These are phyloP conservation scores for Dimargaris verticillata DNA, from an alignment of 192 early-diverging fungal genomes.

Conservation along the genomic window DNA sequence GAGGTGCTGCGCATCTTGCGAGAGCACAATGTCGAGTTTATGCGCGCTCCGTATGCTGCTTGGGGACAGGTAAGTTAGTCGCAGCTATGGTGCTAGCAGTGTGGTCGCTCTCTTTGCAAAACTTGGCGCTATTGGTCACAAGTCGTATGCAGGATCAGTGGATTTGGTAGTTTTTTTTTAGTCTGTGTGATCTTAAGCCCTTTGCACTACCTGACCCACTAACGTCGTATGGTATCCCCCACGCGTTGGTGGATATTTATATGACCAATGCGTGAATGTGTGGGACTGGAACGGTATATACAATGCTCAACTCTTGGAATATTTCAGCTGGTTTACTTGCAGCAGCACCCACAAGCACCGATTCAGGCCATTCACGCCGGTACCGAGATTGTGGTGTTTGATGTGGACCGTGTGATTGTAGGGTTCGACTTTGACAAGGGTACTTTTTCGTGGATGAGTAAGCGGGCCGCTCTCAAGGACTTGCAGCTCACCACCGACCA, in stretches of 20 bases:
- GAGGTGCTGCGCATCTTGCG: constrained; percentile 52
- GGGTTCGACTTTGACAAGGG: constrained; percentile 45
- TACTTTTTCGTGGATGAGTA: constrained; percentile 44
- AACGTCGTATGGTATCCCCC: too few relatives aligned
- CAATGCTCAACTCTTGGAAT: too few relatives aligned
- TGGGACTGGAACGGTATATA: too few relatives aligned
- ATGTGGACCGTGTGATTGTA: constrained; percentile 55
- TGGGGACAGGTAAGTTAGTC: constrained; percentile 30
- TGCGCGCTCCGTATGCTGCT: constrained; percentile 64
- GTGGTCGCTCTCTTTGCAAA: too few relatives aligned
- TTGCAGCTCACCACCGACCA: constrained; percentile 46
- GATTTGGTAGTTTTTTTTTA: too few relatives aligned
- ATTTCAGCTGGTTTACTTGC: constrained; percentile 48
- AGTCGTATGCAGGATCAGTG: too few relatives aligned
- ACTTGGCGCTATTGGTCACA: too few relatives aligned
- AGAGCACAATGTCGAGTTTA: constrained; percentile 45
- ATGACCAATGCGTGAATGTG: too few relatives aligned
- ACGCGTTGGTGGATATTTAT: too few relatives aligned
- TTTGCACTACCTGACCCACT: too few relatives aligned
- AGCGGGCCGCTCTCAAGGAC: constrained; percentile 38
- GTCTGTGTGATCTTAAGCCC: too few relatives aligned
- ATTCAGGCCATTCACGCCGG: constrained; percentile 55
- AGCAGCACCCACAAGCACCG: constrained; percentile 45
- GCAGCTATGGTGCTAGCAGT: too few relatives aligned
- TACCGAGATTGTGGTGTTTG: constrained; percentile 57